Percentiles rank a stretch among this genome's conserved stretches.
Evolutionary conservation across 1,284 basidiomycete genomes (phyloP).

Genomic region (Leccinum subfulvum): DNA sequence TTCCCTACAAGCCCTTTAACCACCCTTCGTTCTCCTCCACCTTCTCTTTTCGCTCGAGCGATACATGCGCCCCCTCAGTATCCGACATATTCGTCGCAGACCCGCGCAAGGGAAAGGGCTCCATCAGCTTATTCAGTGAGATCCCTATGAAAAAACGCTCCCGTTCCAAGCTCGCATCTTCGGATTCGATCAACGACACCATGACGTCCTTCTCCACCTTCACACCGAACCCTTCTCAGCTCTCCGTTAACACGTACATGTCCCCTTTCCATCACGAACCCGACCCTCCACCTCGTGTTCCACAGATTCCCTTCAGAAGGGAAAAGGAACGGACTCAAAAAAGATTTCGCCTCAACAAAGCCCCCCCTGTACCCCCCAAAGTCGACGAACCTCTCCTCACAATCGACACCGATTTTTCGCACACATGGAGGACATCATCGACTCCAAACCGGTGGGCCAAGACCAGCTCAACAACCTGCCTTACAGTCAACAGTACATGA

Average conservation of each 20-base stretch:
- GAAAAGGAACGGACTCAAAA: conserved; percentile 24
- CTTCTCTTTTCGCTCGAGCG: conserved; percentile 34
- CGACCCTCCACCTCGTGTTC: conserved; percentile 16
- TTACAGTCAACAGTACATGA: neutral
- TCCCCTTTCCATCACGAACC: conserved; percentile 11
- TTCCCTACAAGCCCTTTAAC: conserved; percentile 34
- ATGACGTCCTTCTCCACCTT: conserved; percentile 9
- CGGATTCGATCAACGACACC: no score
- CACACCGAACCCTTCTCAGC: conserved; percentile 24
- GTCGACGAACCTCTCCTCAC: conserved; percentile 28
- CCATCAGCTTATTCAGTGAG: no score
- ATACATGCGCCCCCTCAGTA: conserved; percentile 31
- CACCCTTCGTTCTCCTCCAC: conserved; percentile 31
- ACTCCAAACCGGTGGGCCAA: conserved; percentile 29
- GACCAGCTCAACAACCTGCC: neutral
- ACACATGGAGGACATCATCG: conserved; percentile 83
- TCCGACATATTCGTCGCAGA: no score
- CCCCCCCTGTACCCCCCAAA: conserved; percentile 19
- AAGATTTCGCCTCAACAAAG: conserved; percentile 23
- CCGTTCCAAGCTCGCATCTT: no score
- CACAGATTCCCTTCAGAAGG: conserved; percentile 29
- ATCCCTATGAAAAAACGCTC: no score
- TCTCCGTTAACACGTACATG: conserved; percentile 27
- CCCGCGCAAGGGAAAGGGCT: no score
- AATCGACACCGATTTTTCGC: conserved; percentile 75